Percentiles rank a stretch among this genome's conserved stretches.
phyloP scores from a whole-genome alignment of 495 filamentous ascomycete species.

The Pseudomonodictys pantanalensis region DNA sequence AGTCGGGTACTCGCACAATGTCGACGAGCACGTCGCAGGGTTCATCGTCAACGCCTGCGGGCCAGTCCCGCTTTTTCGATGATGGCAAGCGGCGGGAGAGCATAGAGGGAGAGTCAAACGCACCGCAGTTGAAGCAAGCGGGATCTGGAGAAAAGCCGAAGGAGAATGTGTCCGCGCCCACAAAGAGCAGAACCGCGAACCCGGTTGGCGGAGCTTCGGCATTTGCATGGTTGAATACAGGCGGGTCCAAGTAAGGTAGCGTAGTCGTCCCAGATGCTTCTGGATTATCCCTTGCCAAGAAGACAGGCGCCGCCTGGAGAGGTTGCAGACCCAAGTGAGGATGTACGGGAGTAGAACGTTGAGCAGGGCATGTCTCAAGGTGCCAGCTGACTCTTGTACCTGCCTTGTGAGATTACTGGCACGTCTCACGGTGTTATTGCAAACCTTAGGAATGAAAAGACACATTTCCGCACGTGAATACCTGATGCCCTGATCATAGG shows the following conservation, averaged over 20 bases:
- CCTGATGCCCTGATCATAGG: no score
- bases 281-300: no score
- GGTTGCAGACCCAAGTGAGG: no score
- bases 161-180: conserved; percentile 46
- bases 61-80: conserved; percentile 45
- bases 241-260: conserved; percentile 19
- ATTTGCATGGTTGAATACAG: conserved; percentile 83
- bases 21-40: conserved; percentile 25
- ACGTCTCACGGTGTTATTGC: no score
- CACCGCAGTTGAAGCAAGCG: conserved; percentile 16
- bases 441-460: no score
- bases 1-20: conserved; percentile 33
- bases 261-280: no score
- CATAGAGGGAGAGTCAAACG: conserved; percentile 8
- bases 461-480: no score
- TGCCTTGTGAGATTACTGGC: no score
- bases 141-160: conserved; percentile 38
- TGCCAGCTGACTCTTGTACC: no score
- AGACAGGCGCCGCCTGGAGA: no score
- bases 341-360: no score
- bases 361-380: no score
- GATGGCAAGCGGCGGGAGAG: conserved; percentile 36
- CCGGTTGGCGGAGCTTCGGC: conserved; percentile 90
- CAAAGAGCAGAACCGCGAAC: conserved; percentile 60
- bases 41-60: conserved; percentile 21